These are phyloP conservation scores for Lablab purpureus DNA, from an alignment of 306 rosid species.

Conservation along the genomic window DNA sequence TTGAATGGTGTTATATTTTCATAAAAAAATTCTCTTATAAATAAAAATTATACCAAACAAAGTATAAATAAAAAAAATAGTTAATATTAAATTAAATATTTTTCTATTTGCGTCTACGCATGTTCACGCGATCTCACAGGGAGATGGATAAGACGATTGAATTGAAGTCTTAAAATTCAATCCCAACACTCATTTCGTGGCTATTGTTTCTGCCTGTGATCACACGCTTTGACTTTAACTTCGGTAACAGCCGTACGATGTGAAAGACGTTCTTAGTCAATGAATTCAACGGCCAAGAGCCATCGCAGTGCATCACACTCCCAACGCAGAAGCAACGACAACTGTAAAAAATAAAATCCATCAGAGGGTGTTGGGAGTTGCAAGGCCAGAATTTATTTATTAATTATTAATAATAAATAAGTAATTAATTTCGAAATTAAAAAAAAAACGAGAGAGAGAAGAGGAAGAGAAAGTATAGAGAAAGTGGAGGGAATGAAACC, in stretches of 20 bases:
- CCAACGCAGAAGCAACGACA: background rate
- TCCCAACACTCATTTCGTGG: background rate
- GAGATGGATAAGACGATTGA: background rate
- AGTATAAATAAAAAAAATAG: too few relatives aligned
- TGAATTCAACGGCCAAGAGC: slow-evolving; percentile 22
- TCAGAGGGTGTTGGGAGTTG: slow-evolving; percentile 5
- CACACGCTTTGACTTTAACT: slow-evolving; percentile 20
- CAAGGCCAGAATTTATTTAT: background rate
- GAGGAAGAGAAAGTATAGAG: background rate
- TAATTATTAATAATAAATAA: background rate
- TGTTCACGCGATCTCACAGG: background rate
- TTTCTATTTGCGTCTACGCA: too few relatives aligned
- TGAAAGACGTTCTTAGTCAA: background rate
- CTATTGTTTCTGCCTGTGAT: background rate
- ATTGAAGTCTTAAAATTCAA: background rate
- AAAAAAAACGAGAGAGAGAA: background rate
- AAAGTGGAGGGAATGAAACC: slow-evolving; percentile 36
- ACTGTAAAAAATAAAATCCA: background rate
- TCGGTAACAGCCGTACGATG: background rate
- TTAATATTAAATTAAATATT: too few relatives aligned
- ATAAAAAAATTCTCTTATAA: too few relatives aligned
- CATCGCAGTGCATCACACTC: background rate
- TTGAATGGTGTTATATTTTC: too few relatives aligned
- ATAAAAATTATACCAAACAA: too few relatives aligned
- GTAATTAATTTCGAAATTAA: background rate